Evolutionary conservation across 805 yeast genomes (phyloP).

Genomic region (Schwanniomyces occidentalis): DNA sequence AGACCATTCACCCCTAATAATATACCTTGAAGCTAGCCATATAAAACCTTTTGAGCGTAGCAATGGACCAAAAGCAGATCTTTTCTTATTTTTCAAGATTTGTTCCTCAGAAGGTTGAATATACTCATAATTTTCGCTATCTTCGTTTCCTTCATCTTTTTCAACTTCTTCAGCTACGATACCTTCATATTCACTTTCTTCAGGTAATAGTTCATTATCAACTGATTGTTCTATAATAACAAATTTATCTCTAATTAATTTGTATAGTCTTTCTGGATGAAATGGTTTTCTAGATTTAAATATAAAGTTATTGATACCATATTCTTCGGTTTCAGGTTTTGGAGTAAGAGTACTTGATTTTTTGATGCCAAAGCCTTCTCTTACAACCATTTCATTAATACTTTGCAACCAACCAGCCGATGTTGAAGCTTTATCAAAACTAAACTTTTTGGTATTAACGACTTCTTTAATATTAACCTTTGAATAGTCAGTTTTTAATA

Average conservation of each 20-base stretch:
- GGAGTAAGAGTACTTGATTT: slow-evolving; percentile 26
- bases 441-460: slow-evolving; percentile 36
- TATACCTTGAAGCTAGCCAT: slow-evolving; percentile 44
- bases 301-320: slow-evolving; percentile 45
- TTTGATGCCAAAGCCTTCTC: slow-evolving; percentile 30
- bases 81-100: slow-evolving; percentile 32
- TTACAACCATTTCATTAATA: slow-evolving; percentile 34
- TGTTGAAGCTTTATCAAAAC: slow-evolving; percentile 42
- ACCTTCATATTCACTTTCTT: slow-evolving; percentile 9
- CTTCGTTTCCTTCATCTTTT: slow-evolving; percentile 13
- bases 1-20: slow-evolving; percentile 46
- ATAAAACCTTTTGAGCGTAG: slow-evolving; percentile 41
- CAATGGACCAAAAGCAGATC: slow-evolving; percentile 36
- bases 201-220: slow-evolving; percentile 17
- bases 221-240: slow-evolving; percentile 20
- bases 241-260: slow-evolving; percentile 37
- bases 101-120: slow-evolving; percentile 21
- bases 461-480: slow-evolving; percentile 36
- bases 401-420: slow-evolving; percentile 49
- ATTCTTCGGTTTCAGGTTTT: slow-evolving; percentile 48
- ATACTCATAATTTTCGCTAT: slow-evolving; percentile 10
- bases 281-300: slow-evolving; percentile 44
- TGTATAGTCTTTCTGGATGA: slow-evolving; percentile 44
- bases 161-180: slow-evolving; percentile 8
- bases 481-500: slow-evolving; percentile 35